Evolutionary conservation across 805 yeast species (phyloP).

Genomic region (Cyberlindnera maritima): DNA sequence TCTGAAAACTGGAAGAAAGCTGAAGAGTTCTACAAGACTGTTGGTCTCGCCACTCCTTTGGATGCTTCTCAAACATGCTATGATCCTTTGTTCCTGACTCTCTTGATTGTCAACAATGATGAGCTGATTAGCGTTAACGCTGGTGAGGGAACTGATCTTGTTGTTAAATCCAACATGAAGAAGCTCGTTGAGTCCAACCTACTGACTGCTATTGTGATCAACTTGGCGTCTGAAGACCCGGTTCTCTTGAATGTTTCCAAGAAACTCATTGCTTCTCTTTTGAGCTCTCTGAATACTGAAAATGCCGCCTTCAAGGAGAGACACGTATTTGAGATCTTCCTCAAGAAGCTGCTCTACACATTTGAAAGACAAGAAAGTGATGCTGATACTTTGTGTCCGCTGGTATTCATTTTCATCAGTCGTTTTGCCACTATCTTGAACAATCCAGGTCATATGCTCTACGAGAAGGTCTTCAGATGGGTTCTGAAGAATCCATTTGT

Average conservation of each 20-base stretch:
- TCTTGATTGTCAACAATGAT: slow-evolving; percentile 59
- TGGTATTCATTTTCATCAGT: slow-evolving; percentile 55
- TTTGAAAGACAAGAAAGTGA: slow-evolving; percentile 21
- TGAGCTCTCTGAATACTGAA: slow-evolving; percentile 39
- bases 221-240: slow-evolving; percentile 38
- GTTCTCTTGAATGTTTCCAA: slow-evolving; percentile 36
- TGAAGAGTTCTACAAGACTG: slow-evolving; percentile 29
- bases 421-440: slow-evolving; percentile 53
- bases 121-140: slow-evolving; percentile 48
- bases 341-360: slow-evolving; percentile 41
- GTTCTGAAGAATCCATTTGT: slow-evolving; percentile 47
- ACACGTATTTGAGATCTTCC: slow-evolving; percentile 48
- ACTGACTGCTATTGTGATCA: slow-evolving; percentile 47
- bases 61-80: slow-evolving; percentile 38
- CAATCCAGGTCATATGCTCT: slow-evolving; percentile 72
- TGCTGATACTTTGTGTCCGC: slow-evolving; percentile 35
- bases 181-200: slow-evolving; percentile 55
- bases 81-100: slow-evolving; percentile 69
- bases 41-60: slow-evolving; percentile 19
- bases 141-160: slow-evolving; percentile 23
- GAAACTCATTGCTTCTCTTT: slow-evolving; percentile 42
- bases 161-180: slow-evolving; percentile 46
- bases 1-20: slow-evolving; percentile 29
- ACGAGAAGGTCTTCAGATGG: slow-evolving; percentile 68
- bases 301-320: slow-evolving; percentile 53